A percentile compares a stretch with the other conserved stretches of the same genome.
Conservation (phyloP, 768 basidiomycete species). For the Omphalotus guepiniiformis region DNA sequence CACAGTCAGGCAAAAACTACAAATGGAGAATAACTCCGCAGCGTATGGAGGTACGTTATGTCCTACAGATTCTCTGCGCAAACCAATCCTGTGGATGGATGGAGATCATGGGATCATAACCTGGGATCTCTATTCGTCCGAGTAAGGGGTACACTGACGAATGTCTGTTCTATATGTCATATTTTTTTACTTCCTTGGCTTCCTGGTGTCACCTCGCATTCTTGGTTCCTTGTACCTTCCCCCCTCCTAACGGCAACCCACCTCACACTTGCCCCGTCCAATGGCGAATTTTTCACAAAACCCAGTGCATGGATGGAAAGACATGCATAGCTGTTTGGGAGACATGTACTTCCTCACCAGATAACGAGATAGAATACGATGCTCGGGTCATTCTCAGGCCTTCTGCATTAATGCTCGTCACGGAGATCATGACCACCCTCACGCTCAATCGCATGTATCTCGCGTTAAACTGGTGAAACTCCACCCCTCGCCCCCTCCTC, state of each 20-base stretch:
- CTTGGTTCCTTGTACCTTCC: not conserved
- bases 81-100: constrained; percentile 1
- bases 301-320: constrained; percentile 68
- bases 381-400: constrained; percentile 59
- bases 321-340: constrained; percentile 68
- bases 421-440: constrained; percentile 75
- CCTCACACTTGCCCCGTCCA: too few species aligned
- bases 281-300: too few species aligned
- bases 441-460: constrained; percentile 69
- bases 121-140: too few species aligned
- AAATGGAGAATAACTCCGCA: constrained; percentile 69
- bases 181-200: not conserved
- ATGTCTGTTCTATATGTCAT: constrained; percentile 1
- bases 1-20: constrained; percentile 63
- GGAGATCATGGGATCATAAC: too few species aligned
- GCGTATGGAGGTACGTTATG: constrained; percentile 60
- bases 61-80: not conserved
- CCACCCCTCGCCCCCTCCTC: not conserved
- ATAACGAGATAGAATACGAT: constrained; percentile 46
- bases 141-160: not conserved
- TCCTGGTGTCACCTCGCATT: not conserved
- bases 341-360: constrained; percentile 45
- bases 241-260: too few species aligned
- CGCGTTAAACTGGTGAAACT: constrained; percentile 47
- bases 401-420: constrained; percentile 57